These are phyloP conservation scores for Diaporthe sp. DNA, from an alignment of 2,329 filamentous ascomycete genomes.

Conservation along the genomic window DNA sequence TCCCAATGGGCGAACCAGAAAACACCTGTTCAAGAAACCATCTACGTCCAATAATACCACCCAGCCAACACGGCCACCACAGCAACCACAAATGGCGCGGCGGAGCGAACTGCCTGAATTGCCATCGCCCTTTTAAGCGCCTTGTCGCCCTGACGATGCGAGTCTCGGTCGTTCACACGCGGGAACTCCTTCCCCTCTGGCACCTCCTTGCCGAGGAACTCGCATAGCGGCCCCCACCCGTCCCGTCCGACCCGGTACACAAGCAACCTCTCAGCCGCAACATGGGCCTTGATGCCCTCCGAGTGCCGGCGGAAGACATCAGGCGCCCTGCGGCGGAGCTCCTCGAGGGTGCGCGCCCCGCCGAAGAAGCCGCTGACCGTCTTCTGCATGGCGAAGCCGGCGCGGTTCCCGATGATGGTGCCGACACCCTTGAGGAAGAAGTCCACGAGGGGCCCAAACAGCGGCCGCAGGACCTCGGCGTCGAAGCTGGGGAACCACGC, in stretches of 20 bases:
- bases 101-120: not conserved
- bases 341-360: not conserved
- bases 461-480: conserved; percentile 43
- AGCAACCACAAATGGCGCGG: not conserved
- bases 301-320: not conserved
- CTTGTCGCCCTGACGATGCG: conserved; percentile 26
- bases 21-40: not conserved
- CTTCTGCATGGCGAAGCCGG: not conserved
- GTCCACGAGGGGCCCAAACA: not conserved
- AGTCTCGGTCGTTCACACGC: conserved; percentile 37
- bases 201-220: conserved; percentile 30
- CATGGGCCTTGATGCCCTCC: not conserved
- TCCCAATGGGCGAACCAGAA: too few relatives aligned
- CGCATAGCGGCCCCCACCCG: conserved; percentile 37
- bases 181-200: conserved; percentile 30
- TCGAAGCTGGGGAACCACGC: conserved; percentile 40
- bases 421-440: not conserved
- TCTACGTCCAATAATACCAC: not conserved
- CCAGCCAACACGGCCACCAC: not conserved
- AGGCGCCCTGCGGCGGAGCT: not conserved
- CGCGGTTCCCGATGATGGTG: not conserved
- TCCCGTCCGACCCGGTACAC: not conserved
- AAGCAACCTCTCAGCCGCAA: not conserved
- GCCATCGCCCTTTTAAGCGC: conserved; percentile 9
- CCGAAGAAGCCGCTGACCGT: conserved; percentile 5